phyloP scores from a whole-genome alignment of 2,329 filamentous ascomycete genomes.

The Bipolaris sorokiniana region DNA sequence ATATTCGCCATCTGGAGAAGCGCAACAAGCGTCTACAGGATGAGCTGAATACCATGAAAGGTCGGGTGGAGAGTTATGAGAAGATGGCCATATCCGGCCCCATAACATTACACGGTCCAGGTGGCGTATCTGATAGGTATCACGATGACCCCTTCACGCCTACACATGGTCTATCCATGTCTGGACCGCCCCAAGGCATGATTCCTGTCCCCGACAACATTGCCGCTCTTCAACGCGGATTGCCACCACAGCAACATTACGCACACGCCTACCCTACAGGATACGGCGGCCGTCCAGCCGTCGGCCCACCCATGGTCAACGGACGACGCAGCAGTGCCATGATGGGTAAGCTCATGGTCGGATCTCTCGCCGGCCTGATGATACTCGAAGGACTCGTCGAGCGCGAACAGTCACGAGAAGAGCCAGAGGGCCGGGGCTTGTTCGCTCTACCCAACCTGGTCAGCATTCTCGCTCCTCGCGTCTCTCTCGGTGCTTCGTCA shows the following conservation, averaged over 20 bases:
- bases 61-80: conserved; percentile 67
- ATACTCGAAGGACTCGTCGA: conserved; percentile 80
- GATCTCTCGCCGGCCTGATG: conserved; percentile 90
- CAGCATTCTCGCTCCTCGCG: conserved; percentile 39
- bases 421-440: conserved; percentile 50
- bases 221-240: conserved; percentile 47
- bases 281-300: conserved; percentile 31
- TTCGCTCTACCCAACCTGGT: conserved; percentile 50
- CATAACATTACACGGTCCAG: conserved; percentile 46
- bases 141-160: conserved; percentile 47
- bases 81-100: conserved; percentile 71
- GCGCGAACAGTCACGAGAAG: conserved; percentile 61
- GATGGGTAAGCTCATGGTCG: conserved; percentile 84
- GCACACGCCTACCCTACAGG: conserved; percentile 46
- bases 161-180: conserved; percentile 34
- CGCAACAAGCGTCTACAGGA: conserved; percentile 81
- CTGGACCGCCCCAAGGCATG: conserved; percentile 48
- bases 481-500: conserved; percentile 40
- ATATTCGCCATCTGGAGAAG: conserved; percentile 92
- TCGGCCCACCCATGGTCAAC: conserved; percentile 46
- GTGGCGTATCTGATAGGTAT: conserved; percentile 47
- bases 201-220: conserved; percentile 53
- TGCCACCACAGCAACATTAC: conserved; percentile 48
- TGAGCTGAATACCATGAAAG: conserved; percentile 80
- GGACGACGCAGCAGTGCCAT: conserved; percentile 57